Base-by-base conservation (phyloP, 2,329 filamentous ascomycete genomes). In the Penicillium concentricum region DNA sequence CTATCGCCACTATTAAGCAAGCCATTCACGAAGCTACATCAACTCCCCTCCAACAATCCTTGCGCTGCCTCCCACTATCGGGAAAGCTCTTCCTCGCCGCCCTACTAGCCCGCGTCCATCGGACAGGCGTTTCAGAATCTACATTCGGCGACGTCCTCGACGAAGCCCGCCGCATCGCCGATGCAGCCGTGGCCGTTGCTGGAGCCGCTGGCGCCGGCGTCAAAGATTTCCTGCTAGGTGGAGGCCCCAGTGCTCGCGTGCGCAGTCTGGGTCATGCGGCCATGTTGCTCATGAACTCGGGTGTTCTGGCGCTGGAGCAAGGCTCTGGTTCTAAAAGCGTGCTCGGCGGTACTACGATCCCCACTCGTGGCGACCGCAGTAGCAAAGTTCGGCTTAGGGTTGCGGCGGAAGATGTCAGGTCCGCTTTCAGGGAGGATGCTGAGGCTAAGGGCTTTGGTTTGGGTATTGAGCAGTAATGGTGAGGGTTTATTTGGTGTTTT, bases 1-100 rank as follows among this genome's bases (percentile, higher is more conserved):
- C 92, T 1, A 97, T 97, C 68, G 87, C 89, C 51, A 97, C 91
- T 4, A 89, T 97, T 72, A 96, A 96, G 74, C 87, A 90, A 69
- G 94, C 94, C 35, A 97, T 99, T 74, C 90, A 90, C 67, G 94
- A 99, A 77, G 92, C 93, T 5, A 97, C 93, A 0, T 92, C 90
- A 4, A 96, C 91, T 55, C 94, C 94, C 2, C 80, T 97, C 56
- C 93, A 97, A 71, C 91, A 94, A 71, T 92, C 92, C 69, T 83
- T 99, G 35, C 89, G 91, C 48, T 84, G 87, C 18, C 83, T 97
- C 22, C 91, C 94, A 0, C 82, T 97, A 41, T 84, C 87, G 26
- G 87, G 88, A 13, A 97, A 97, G 70, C 80, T 97, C 35, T 87
- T 97, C 64, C 85, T 99, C 51, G 87, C 91, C 2, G 91, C 92